A percentile compares a stretch with the other conserved stretches of the same genome.
phyloP scores from a whole-genome alignment of 176 grass and related monocot genomes.

The Musa beccarii region DNA sequence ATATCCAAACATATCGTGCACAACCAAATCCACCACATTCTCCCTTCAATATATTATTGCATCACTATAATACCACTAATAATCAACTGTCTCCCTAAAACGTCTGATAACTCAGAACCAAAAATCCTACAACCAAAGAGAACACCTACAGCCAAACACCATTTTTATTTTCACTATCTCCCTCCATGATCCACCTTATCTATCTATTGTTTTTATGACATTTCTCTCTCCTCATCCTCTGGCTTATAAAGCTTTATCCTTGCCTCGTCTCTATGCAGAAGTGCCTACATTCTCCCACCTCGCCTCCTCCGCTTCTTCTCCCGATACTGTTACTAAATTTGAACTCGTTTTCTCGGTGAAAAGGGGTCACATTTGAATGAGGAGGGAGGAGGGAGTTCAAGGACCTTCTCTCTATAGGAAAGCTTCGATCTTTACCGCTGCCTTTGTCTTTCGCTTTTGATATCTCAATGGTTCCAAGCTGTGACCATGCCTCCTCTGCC shows the following conservation, averaged over 20 bases:
- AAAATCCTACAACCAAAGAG: too few species aligned
- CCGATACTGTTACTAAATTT: neutral
- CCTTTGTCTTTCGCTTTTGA: neutral
- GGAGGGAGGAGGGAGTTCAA: too few species aligned
- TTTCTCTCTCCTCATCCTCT: too few species aligned
- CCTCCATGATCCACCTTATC: neutral
- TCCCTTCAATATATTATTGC: too few species aligned
- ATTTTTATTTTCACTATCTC: too few species aligned
- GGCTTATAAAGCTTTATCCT: neutral
- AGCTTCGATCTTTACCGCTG: neutral
- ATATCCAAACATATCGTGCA: too few species aligned
- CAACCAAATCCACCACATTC: too few species aligned
- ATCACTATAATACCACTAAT: too few species aligned
- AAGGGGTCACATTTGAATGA: neutral
- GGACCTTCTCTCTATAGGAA: neutral
- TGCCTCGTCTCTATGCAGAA: neutral
- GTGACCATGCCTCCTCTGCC: slow-evolving; percentile 2
- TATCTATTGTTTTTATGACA: too few species aligned
- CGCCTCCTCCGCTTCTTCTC: neutral
- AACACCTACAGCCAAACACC: too few species aligned
- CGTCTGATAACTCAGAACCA: too few species aligned
- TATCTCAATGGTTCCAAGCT: slow-evolving; percentile 9
- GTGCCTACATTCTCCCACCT: neutral
- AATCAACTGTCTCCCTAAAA: too few species aligned
- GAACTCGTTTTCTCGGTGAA: neutral